Conservation (phyloP, 2,329 filamentous ascomycete genomes). For the Pseudogymnoascus destructans region DNA sequence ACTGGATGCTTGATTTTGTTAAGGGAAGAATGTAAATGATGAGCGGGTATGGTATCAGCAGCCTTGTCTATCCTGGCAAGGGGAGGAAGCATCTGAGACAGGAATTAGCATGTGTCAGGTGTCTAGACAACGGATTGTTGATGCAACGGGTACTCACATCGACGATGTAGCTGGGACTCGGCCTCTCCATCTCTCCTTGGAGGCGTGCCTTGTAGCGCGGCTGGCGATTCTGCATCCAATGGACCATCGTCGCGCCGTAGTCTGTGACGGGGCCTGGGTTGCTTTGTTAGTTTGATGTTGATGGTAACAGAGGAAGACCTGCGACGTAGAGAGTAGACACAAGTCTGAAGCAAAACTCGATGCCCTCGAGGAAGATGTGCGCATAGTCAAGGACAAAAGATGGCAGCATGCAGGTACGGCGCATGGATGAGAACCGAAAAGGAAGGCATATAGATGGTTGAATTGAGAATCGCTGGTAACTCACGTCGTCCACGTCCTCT, state of each 20-base stretch:
- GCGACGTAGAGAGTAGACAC: neutral
- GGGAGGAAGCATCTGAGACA: constrained; percentile 67
- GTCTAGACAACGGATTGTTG: neutral
- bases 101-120: neutral
- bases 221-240: constrained; percentile 78
- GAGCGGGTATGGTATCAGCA: constrained; percentile 81
- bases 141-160: constrained; percentile 46
- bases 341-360: neutral
- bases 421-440: neutral
- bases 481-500: constrained; percentile 40
- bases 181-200: constrained; percentile 66
- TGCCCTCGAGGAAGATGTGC: neutral
- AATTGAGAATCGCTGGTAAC: constrained; percentile 21
- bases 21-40: constrained; percentile 91
- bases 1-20: constrained; percentile 98
- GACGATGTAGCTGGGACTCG: constrained; percentile 78
- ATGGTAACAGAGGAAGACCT: neutral
- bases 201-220: constrained; percentile 62
- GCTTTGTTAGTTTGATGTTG: constrained; percentile 10
- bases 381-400: neutral
- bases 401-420: neutral
- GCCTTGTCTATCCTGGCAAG: constrained; percentile 59
- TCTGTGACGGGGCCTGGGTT: constrained; percentile 72
- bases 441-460: neutral
- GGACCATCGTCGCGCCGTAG: constrained; percentile 77